Evolutionary conservation across 1,139 yeast species (phyloP), one percentile per base, ranked within the genome.

Genomic region (Geotrichum macrosporum): DNA sequence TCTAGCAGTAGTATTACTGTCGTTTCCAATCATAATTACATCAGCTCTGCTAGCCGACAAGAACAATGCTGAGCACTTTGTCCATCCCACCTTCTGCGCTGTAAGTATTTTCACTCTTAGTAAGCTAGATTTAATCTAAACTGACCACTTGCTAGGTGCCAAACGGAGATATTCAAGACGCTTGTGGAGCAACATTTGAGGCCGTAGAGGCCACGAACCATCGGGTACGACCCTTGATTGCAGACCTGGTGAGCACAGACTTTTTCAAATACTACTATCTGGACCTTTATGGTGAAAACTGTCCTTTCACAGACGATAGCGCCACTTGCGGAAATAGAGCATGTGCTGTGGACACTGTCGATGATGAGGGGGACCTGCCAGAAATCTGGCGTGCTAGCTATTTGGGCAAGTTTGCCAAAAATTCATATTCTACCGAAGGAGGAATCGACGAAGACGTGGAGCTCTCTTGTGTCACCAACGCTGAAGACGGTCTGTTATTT

Each of bases 271-370:
- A 85, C 64, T 92, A 86, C 71, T 84, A 87, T 65, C 76, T 94
- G 51, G 86, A 94, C 62, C 72, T 94, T 42, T 92, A 81, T 62
- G 70, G 66, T 24, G 83, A 84, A 56, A 80, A 80, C 62, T 94
- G 99, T 65, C 89, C 94, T 33, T 84, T 94, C 84, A 78, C 80
- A 50, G 84, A 81, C 56, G 85, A 79, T 57, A 83, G 76, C 57
- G 84, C 81, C 22, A 80, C 88, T 63, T 94, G 99, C 65, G 89
- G 94, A 56, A 88, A 94, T 60, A 77, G 88, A 55, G 86, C 89
- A 46, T 94, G 99, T 68, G 95, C 96, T 2, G 94, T 94, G 27
- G 96, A 92, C 64, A 76, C 84, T 20, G 64, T 75, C 37, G 76
- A 76, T 51, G 77, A 77, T 59, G 76, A 65, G 45, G 8, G 64